Conservation (phyloP, 1,284 basidiomycete species). For the Ceratobasidium sp. region DNA sequence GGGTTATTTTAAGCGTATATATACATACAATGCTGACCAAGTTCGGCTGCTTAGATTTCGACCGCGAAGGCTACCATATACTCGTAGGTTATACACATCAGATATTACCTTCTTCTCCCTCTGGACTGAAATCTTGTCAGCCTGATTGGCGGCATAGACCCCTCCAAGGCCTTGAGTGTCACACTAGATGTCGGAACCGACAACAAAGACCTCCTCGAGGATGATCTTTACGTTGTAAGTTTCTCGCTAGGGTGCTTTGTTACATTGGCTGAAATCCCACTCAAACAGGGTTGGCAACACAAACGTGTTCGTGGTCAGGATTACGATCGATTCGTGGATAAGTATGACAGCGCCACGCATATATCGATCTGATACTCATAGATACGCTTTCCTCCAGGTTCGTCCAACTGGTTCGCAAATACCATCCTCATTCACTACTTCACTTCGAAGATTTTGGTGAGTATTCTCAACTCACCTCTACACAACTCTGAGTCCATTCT, state of each 20-base stretch:
- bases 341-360: slow-evolving; percentile 56
- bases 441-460: slow-evolving; percentile 81
- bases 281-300: slow-evolving; percentile 69
- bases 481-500: slow-evolving; percentile 1
- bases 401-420: slow-evolving; percentile 60
- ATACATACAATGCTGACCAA: neutral
- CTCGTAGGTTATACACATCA: slow-evolving; percentile 61
- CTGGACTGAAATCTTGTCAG: slow-evolving; percentile 54
- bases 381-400: slow-evolving; percentile 53
- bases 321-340: slow-evolving; percentile 76
- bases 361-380: neutral
- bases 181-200: slow-evolving; percentile 83
- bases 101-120: slow-evolving; percentile 2
- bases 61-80: slow-evolving; percentile 90
- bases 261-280: neutral
- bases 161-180: slow-evolving; percentile 70
- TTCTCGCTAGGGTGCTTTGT: neutral
- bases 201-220: slow-evolving; percentile 70
- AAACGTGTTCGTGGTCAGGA: slow-evolving; percentile 70
- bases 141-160: slow-evolving; percentile 83
- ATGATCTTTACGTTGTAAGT: slow-evolving; percentile 73
- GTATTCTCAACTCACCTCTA: neutral
- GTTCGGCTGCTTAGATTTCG: slow-evolving; percentile 68
- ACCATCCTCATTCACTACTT: slow-evolving; percentile 64
- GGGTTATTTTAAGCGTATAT: slow-evolving; percentile 24